These are phyloP conservation scores for Cystobasidium pallidum DNA, from an alignment of 1,284 basidiomycete genomes.

Conservation along the genomic window DNA sequence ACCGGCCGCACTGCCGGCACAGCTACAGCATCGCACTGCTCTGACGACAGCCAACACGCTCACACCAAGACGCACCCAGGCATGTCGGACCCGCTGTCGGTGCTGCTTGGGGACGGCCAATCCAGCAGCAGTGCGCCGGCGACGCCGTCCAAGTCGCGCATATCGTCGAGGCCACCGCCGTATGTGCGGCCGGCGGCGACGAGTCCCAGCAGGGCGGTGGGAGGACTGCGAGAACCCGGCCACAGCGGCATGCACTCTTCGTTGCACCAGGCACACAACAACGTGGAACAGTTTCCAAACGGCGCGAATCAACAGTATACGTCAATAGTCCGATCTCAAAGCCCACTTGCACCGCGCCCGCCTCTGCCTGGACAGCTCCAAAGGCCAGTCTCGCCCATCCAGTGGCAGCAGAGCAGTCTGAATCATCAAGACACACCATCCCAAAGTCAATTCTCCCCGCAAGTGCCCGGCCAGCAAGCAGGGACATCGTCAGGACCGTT, in stretches of 20 bases:
- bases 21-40: too few relatives aligned
- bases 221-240: background rate
- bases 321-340: constrained; percentile 28
- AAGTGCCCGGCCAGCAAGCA: constrained; percentile 11
- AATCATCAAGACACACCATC: constrained; percentile 19
- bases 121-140: constrained; percentile 32
- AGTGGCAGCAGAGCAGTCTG: constrained; percentile 22
- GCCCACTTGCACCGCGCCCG: constrained; percentile 37
- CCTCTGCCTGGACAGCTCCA: constrained; percentile 41
- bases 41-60: too few relatives aligned
- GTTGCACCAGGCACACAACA: background rate
- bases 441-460: background rate
- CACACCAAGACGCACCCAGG: background rate
- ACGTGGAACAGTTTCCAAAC: constrained; percentile 22
- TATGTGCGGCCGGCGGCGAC: constrained; percentile 15
- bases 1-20: too few relatives aligned
- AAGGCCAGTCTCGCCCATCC: constrained; percentile 39
- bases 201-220: constrained; percentile 7
- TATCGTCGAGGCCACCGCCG: constrained; percentile 22
- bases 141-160: constrained; percentile 41
- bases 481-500: constrained; percentile 4
- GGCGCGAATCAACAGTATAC: constrained; percentile 31
- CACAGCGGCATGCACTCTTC: background rate
- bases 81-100: constrained; percentile 39
- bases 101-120: constrained; percentile 17